phyloP scores from a whole-genome alignment of 106 monocot genomes.

The Narthecium ossifragum region DNA sequence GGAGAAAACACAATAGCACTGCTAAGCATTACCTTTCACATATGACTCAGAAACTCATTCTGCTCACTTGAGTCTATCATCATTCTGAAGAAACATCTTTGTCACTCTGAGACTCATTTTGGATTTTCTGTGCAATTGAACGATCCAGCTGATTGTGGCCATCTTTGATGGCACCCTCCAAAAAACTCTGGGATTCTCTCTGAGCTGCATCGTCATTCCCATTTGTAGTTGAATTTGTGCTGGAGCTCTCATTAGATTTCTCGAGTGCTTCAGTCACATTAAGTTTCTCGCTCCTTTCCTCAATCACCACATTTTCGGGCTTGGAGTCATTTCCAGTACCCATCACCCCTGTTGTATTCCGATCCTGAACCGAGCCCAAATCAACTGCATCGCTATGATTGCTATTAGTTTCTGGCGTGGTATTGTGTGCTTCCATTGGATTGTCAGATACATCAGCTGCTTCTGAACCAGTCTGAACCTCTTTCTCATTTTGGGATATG shows the following conservation, averaged over 20 bases:
- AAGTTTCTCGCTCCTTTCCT: not conserved
- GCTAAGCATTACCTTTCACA: too few species aligned
- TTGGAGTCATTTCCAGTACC: not conserved
- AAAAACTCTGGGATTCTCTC: too few species aligned
- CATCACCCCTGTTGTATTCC: not conserved
- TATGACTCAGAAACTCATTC: too few species aligned
- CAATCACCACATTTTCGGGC: not conserved
- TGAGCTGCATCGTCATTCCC: not conserved
- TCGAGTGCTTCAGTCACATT: not conserved
- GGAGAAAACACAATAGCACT: too few species aligned
- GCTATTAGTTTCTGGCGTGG: not conserved
- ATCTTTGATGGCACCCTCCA: too few species aligned
- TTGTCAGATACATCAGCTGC: not conserved
- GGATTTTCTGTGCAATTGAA: not conserved
- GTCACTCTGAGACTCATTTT: not conserved
- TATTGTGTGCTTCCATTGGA: not conserved
- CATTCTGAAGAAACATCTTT: not conserved
- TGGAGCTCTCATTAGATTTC: not conserved
- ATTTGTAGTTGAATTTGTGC: not conserved
- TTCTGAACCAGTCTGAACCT: not conserved
- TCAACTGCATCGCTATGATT: not conserved
- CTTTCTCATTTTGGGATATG: not conserved
- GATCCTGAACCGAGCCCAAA: not conserved
- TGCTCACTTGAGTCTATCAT: too few species aligned
- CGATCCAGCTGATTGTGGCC: too few species aligned